Base-by-base conservation (phyloP, 1,284 basidiomycete genomes). In the Pseudozyma thailandica region DNA sequence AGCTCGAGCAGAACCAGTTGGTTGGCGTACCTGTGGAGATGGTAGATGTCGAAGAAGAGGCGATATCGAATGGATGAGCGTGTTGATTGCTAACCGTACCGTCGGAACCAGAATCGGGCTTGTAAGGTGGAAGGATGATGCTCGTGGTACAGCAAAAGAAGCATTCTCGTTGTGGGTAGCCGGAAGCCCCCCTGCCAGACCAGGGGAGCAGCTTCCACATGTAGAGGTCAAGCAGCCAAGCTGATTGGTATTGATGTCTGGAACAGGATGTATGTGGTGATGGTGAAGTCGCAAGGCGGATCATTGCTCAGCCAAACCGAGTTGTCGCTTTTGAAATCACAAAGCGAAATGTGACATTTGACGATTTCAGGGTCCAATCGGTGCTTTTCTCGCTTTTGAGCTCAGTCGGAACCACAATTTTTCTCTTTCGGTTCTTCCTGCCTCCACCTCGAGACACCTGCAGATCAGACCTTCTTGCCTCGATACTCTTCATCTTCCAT, bases 1-100 rank as follows among this genome's bases (percentile, higher is more conserved):
- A 80, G 38, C 53, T 58, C 6, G 75, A 68, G 42, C 78, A 80
- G 55, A 54, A 76, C 78, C 78, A 80, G 28, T 74, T 72, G 16
- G 57, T 52, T 1, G 64, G 61, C 3, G 72, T 75, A 45, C 76
- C 76, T 16, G 74, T 70, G 7, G 76, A 78, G 16, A 75, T 60
- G 49, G 46, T 46, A 4, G 52, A 26, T 5, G 35, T 59, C 3
- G 64, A 68, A 0, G 58, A 58, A 0, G 58, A 57, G 5, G 66
- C 58, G 20, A 64, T 13, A 21, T 37, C 28, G 33, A 42, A 39
- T 27, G 44, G 28, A 25, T 30, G 35, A 8, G 37, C 7, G 4
- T 10, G 16, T 5, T 18, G 33, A 4, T n/a, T 12, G 21, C 37
- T 30, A 13, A 2, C 16, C n/a, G 25, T 9, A 15, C 21, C 44